A percentile compares a stretch with the other conserved stretches of the same genome.
phyloP scores from a whole-genome alignment of 1,139 yeast species.

The Sugiyamaella japonica region DNA sequence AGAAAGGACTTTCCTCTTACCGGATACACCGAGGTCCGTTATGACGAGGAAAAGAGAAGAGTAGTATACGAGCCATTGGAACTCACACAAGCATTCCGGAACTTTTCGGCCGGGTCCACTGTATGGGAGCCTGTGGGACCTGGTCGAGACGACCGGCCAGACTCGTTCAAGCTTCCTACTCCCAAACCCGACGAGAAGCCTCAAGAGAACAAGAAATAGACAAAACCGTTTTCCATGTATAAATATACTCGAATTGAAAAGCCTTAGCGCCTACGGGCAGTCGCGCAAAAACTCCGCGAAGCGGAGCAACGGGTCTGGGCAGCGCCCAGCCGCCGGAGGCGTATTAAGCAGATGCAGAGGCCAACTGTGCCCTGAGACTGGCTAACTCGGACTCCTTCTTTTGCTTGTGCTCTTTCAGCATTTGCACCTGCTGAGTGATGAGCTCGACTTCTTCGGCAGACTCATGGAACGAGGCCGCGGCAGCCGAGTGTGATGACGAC shows the following conservation, averaged over 20 bases:
- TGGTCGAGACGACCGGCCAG: slow-evolving; percentile 82
- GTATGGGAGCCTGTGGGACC: slow-evolving; percentile 93
- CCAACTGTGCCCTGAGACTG: slow-evolving; percentile 49
- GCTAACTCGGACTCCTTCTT: slow-evolving; percentile 54
- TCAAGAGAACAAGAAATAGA: slow-evolving; percentile 39
- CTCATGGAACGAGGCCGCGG: slow-evolving; percentile 25
- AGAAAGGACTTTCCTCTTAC: slow-evolving; percentile 93
- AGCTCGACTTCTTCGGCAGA: slow-evolving; percentile 56
- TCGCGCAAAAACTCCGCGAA: neutral
- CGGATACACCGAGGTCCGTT: slow-evolving; percentile 86
- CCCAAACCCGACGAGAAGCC: slow-evolving; percentile 66
- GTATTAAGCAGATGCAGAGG: slow-evolving; percentile 19
- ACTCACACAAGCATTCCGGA: slow-evolving; percentile 89
- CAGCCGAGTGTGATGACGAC: slow-evolving; percentile 7
- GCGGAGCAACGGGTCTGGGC: slow-evolving; percentile 13
- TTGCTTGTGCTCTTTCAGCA: slow-evolving; percentile 57
- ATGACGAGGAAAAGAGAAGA: slow-evolving; percentile 88
- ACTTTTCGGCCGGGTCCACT: slow-evolving; percentile 82
- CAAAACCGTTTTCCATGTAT: neutral
- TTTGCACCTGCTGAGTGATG: slow-evolving; percentile 63
- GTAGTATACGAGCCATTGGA: slow-evolving; percentile 88
- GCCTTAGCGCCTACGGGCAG: too few species aligned
- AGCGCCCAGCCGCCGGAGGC: slow-evolving; percentile 13
- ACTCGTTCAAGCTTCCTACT: slow-evolving; percentile 73
- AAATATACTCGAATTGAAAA: neutral